Conservation (phyloP, 306 rosid genomes). For the Sechiopsis laciniata region DNA sequence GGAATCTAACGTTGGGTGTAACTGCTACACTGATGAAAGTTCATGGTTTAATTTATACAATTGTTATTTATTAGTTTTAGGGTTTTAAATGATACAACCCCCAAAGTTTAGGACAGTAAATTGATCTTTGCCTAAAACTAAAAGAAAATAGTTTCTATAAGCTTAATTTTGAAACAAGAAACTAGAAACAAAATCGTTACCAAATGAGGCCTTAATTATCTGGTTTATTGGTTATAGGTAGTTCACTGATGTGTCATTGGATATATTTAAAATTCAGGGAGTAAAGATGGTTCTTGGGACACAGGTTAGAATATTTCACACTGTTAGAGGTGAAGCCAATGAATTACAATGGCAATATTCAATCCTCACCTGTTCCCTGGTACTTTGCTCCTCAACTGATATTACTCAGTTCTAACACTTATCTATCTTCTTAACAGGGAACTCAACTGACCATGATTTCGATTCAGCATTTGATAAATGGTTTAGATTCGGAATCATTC, state of each 20-base stretch:
- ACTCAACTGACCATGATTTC: slow-evolving; percentile 46
- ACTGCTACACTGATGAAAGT: background rate
- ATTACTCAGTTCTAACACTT: background rate
- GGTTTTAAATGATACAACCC: background rate
- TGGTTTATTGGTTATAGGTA: slow-evolving; percentile 16
- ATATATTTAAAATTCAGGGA: slow-evolving; percentile 30
- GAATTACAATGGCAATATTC: slow-evolving; percentile 15
- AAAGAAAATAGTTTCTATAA: slow-evolving; percentile 2
- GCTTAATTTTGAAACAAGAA: background rate
- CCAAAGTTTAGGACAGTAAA: background rate
- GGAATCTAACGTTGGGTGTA: background rate
- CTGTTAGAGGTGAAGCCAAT: slow-evolving; percentile 16
- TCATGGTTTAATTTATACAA: background rate
- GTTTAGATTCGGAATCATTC: slow-evolving; percentile 89
- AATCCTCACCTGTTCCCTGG: slow-evolving; percentile 17
- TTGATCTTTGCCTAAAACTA: background rate
- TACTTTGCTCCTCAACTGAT: slow-evolving; percentile 13
- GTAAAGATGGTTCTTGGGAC: slow-evolving; percentile 35
- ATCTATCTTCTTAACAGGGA: slow-evolving; percentile 24
- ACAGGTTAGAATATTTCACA: slow-evolving; percentile 24
- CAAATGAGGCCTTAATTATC: slow-evolving; percentile 10
- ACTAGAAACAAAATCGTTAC: background rate
- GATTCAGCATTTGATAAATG: slow-evolving; percentile 44
- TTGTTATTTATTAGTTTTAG: background rate
- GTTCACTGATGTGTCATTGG: slow-evolving; percentile 25